These are phyloP conservation scores for Chaetomium sp. DNA, from an alignment of 2,329 filamentous ascomycete species.

Conservation along the genomic window DNA sequence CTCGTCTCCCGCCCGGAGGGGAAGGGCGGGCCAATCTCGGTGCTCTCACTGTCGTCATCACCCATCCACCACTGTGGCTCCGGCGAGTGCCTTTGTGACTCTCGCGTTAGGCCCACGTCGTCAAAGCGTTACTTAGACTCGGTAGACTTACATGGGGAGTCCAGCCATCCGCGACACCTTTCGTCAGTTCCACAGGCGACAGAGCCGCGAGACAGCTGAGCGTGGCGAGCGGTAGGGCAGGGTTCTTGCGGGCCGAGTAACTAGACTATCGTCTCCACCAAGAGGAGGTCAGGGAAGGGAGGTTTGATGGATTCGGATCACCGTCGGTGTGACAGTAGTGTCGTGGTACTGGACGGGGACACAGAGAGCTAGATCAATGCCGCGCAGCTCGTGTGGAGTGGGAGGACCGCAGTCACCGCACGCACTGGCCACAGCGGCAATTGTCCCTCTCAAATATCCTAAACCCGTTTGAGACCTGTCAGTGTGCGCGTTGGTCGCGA, in stretches of 20 bases:
- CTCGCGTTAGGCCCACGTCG: not conserved
- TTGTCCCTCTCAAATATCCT: slow-evolving; percentile 6
- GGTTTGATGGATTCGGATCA: slow-evolving; percentile 5
- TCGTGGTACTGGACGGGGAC: not conserved
- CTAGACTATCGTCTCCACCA: slow-evolving; percentile 7
- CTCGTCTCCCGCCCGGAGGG: not conserved
- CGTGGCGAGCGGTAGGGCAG: not conserved
- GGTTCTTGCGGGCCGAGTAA: not conserved
- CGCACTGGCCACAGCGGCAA: not conserved
- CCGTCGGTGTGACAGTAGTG: slow-evolving; percentile 6
- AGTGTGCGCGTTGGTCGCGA: not conserved
- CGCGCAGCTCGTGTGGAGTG: not conserved
- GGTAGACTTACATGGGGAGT: slow-evolving; percentile 6
- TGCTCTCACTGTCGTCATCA: not conserved
- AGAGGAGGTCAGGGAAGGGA: not conserved
- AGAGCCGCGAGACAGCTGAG: slow-evolving; percentile 4
- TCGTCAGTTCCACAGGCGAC: not conserved
- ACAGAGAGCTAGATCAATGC: not conserved
- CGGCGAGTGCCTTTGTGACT: not conserved
- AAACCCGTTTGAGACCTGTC: not conserved
- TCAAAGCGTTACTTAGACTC: not conserved
- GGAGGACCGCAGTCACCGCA: not conserved
- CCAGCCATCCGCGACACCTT: not conserved
- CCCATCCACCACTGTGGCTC: not conserved
- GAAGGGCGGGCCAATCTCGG: not conserved